Base-by-base conservation (phyloP, 208 protist species). In the Histomonas meleagridis region DNA sequence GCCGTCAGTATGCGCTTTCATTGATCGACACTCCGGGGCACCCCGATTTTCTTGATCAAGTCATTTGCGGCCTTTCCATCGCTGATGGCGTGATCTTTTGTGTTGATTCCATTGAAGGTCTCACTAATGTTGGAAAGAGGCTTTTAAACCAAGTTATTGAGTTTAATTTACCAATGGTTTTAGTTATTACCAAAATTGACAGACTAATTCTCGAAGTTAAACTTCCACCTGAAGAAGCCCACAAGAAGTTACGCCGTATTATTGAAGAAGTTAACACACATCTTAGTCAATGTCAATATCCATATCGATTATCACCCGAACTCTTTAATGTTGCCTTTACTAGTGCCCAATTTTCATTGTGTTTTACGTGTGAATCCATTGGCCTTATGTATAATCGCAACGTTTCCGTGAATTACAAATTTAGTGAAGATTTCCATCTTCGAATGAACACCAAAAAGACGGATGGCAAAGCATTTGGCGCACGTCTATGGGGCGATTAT, bases 21-120 rank as follows among this genome's bases (percentile, higher is more conserved):
- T 92, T 99, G 32, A 94, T 99, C 18, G 98, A 99, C 95, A 99
- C 98, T 3, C 98, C 98, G 21, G 97, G 98, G 1, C 97, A 99
- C 93, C 95, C 97, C 32, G 97, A 99, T 91, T 98, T 99, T 93
- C 94, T 94, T 23, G 97, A 98, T 72, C 98, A 99, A 93, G 95
- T 95, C 3, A 94, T 95, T 21, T 96, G 76, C 4, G 95, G 95
- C 0, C 91, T 99, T 40, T 94, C 97, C n/a, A 91, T 99, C 16
- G 95, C 95, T 40, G 98, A 99, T 92, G 97, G 97, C 32, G 96
- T 95, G 0, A 90, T 99, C 0, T 92, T 99, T 53, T 96, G 98
- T 26, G 97, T 99, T 0, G 98, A 99, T 93, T 97, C 95, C 0
- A 95, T 98, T 0, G 98, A 99, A 93, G 97, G 97, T 48, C 93